Evolutionary conservation across 495 filamentous ascomycete genomes (phyloP), one percentile per base, ranked within the genome.

Genomic region (Chlorociboria aeruginascens): DNA sequence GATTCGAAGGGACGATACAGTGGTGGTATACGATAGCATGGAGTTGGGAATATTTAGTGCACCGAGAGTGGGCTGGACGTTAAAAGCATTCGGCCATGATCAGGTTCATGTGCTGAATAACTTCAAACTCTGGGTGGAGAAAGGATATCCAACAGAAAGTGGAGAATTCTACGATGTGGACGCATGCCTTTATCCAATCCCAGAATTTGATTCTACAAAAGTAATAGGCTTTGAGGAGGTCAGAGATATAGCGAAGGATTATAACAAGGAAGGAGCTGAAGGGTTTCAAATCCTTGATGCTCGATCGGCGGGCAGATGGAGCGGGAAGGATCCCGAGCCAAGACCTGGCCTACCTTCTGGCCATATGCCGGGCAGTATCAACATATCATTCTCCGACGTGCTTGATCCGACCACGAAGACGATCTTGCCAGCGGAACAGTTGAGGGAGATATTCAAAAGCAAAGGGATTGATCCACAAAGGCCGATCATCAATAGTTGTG

Each of bases 11-110:
- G 86, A 94, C 37, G 92, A 98, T 56, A 83, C 79, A 9, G 74
- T 98, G 1, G 90, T 97, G 8, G 86, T 98, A 7, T 98, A 97
- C 59, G 92, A 98, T 63, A 80, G 80, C 7, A 74, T 79, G 36
- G 86, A 96, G 62, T 64, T 89, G 25, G 92, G 92, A 3, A 87
- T 98, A 40, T 95, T 98, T 69, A 88, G 82, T 53, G 92, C 90
- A 0, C 93, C 92, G 1, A 74, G 93, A 44, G 89, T 92, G 6
- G 90, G 77, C 32, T 98, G 92, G 92, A 97, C 89, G 8, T 67
- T 98, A 47, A 76, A 77, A 49, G 79, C 89, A 20, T 95, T 95
- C 61, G 90, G 92, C 9, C 92, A 98, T 64, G 72, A 80, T n/a
- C 78, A 74, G 51, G 90, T 96, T 6, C 86, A 95, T 63, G 58